Conservation (phyloP, 2,329 filamentous ascomycete genomes). For the Westerdykella ornata region DNA sequence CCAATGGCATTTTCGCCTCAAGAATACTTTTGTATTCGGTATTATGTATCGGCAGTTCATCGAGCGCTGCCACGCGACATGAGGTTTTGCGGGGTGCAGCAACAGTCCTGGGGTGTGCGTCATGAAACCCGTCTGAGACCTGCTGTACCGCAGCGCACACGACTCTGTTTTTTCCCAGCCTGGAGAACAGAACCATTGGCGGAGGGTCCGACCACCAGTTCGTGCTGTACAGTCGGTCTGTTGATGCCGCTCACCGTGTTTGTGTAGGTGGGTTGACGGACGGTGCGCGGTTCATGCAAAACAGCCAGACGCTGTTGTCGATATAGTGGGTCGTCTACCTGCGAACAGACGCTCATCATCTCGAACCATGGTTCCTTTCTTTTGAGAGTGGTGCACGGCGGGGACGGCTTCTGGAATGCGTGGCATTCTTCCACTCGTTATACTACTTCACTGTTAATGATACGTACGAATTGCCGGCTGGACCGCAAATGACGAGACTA, state of each 20-base stretch:
- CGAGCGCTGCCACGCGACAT: not conserved
- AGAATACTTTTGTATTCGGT: not conserved
- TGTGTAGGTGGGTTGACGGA: not conserved
- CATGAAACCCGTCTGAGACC: slow-evolving; percentile 10
- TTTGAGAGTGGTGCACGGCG: not conserved
- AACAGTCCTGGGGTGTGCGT: not conserved
- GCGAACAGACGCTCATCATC: not conserved
- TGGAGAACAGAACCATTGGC: not conserved
- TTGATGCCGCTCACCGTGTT: not conserved
- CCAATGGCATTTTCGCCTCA: slow-evolving; percentile 5
- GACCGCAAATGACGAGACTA: not conserved
- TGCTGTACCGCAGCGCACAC: slow-evolving; percentile 1
- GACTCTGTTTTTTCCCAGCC: not conserved
- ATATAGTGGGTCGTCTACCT: not conserved
- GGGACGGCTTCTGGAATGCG: not conserved
- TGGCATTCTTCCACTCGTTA: not conserved
- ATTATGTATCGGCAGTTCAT: not conserved
- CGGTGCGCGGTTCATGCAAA: not conserved
- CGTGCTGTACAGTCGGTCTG: not conserved
- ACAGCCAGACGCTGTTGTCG: not conserved
- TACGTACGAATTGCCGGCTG: not conserved
- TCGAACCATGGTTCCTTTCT: not conserved
- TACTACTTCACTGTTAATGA: not conserved
- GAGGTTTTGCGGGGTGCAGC: slow-evolving; percentile 7
- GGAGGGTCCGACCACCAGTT: not conserved